Base-by-base conservation (phyloP, 2,329 filamentous ascomycete genomes). In the Penicillium nordicum region DNA sequence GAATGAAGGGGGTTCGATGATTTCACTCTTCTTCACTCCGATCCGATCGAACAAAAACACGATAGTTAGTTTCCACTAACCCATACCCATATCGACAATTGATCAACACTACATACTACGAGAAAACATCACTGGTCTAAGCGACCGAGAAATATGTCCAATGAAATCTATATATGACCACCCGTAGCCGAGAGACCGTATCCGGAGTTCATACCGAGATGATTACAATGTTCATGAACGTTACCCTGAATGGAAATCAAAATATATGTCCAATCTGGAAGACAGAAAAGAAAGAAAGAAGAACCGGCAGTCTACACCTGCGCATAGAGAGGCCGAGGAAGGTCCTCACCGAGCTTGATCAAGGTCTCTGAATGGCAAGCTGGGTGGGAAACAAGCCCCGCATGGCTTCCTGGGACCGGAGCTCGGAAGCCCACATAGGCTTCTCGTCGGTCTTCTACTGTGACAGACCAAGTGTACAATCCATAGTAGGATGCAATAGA, bases 401-500 rank as follows among this genome's bases (percentile, higher is more conserved):
- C 53, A 38, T 65, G 64, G 53, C 63, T 67, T 45, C 66, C 65
- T 46, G 69, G 50, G 43, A 61, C 63, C 6, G 72, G 68, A 47
- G 81, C 66, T 50, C 71, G 67, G 59, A 93, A 78, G 4, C 89
- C 89, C 23, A 97, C 87, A 67, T 95, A 96, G 8, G 94, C 91
- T 60, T 94, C 88, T 50, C 90, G 84, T 50, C 87, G 83, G 62
- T 85, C 80, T 32, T 86, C 86, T 1, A 88, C 82, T 0, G 88
- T 88, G 57, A 93, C 84, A 5, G 89, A 92, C 78, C 87, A 91
- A 21, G 92, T 96, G 58, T 86, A 84, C 55, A 97, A 82, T 43
- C 92, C 92, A 70, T 97, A 97, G 73, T 97, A 97, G 40, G 88
- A 85, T 10, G 90, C 93, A 61, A 97, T 92, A 56, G 90, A 89